Conservation (phyloP, 345 rosid genomes). For the Schrenkiella parvula region DNA sequence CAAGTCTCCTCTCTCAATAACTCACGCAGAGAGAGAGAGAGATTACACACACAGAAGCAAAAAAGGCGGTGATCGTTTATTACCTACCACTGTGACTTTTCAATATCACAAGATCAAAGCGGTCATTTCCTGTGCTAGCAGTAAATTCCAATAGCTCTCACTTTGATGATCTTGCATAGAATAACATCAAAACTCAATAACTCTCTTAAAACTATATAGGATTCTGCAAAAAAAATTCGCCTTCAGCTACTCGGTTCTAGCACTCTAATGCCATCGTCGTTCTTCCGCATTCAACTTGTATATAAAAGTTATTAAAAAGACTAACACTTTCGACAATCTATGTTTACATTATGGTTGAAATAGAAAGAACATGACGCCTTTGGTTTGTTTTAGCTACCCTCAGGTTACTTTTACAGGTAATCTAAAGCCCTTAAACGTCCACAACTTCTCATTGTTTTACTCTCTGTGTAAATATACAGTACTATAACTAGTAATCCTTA, state of each 20-base stretch:
- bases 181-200: not conserved
- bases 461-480: not conserved
- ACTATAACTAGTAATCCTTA: slow-evolving; percentile 8
- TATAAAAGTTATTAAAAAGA: not conserved
- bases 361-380: not conserved
- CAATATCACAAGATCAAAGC: slow-evolving; percentile 4
- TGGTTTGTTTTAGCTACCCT: slow-evolving; percentile 7
- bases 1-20: slow-evolving; percentile 3
- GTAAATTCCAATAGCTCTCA: slow-evolving; percentile 17
- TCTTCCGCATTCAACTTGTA: not conserved
- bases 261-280: not conserved
- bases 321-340: not conserved
- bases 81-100: slow-evolving; percentile 27
- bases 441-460: not conserved
- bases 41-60: not conserved
- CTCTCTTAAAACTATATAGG: not conserved
- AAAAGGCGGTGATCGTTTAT: slow-evolving; percentile 22
- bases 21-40: not conserved
- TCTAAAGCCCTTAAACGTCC: not conserved
- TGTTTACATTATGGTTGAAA: not conserved
- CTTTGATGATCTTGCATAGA: slow-evolving; percentile 8
- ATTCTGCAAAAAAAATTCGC: not conserved
- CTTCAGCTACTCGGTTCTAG: not conserved
- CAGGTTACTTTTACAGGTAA: slow-evolving; percentile 14
- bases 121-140: slow-evolving; percentile 21